These are phyloP conservation scores for Rhizoctonia solani DNA, from an alignment of 1,284 basidiomycete genomes.

Conservation along the genomic window DNA sequence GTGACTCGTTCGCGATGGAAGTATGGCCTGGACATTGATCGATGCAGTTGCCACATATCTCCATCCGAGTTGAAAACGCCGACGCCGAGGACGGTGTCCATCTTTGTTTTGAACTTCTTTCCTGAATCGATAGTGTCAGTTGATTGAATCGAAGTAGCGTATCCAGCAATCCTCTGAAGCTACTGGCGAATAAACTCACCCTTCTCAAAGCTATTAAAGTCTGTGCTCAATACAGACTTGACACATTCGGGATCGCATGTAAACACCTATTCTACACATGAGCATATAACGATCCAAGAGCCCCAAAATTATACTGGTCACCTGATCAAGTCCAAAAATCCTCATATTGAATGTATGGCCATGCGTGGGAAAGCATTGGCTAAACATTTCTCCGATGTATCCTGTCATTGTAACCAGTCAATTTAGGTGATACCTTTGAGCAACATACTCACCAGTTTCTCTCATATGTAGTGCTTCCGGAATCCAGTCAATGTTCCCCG, in stretches of 20 bases:
- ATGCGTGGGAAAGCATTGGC: slow-evolving; percentile 67
- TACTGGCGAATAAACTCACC: slow-evolving; percentile 57
- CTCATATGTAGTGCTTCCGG: slow-evolving; percentile 5
- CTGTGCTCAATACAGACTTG: slow-evolving; percentile 67
- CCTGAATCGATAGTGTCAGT: neutral
- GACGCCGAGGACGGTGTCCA: slow-evolving; percentile 21
- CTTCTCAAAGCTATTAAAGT: slow-evolving; percentile 67
- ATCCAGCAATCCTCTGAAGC: neutral
- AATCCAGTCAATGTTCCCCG: slow-evolving; percentile 27
- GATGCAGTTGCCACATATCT: slow-evolving; percentile 41
- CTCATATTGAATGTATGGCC: slow-evolving; percentile 66
- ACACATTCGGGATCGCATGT: slow-evolving; percentile 64
- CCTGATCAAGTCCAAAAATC: slow-evolving; percentile 67
- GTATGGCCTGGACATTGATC: slow-evolving; percentile 44
- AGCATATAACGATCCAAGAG: neutral
- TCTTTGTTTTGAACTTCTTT: slow-evolving; percentile 4
- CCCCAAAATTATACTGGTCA: slow-evolving; percentile 56
- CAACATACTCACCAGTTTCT: neutral
- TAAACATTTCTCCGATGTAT: slow-evolving; percentile 64
- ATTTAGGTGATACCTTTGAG: neutral
- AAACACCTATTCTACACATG: slow-evolving; percentile 6
- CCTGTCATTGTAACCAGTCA: slow-evolving; percentile 47
- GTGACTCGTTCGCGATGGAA: slow-evolving; percentile 44
- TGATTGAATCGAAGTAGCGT: neutral
- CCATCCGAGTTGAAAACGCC: slow-evolving; percentile 40